These are phyloP conservation scores for Colletotrichum agaves DNA, from an alignment of 2,329 filamentous ascomycete species.

Conservation along the genomic window DNA sequence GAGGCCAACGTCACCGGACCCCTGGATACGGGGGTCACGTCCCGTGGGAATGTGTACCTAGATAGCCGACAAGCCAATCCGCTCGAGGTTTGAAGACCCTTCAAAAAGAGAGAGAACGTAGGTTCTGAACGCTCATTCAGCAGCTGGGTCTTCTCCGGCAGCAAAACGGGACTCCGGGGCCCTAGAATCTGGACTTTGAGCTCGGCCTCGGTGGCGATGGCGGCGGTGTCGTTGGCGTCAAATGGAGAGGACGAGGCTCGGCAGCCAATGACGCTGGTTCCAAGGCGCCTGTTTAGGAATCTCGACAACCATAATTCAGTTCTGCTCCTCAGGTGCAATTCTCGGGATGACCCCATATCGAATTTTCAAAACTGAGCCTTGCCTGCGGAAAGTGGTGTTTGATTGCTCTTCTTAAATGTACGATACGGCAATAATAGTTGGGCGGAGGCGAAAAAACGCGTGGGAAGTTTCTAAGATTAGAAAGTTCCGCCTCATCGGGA, in stretches of 20 bases:
- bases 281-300: neutral
- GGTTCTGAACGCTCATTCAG: slow-evolving; percentile 10
- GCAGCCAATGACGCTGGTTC: slow-evolving; percentile 4
- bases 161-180: slow-evolving; percentile 5
- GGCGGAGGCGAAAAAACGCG: neutral
- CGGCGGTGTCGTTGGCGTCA: slow-evolving; percentile 3
- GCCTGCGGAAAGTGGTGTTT: slow-evolving; percentile 14
- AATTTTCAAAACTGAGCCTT: slow-evolving; percentile 6
- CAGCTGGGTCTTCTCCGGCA: slow-evolving; percentile 14
- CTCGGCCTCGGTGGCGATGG: slow-evolving; percentile 30
- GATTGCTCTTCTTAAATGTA: neutral
- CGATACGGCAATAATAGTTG: neutral
- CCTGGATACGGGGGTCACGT: neutral
- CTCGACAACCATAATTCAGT: slow-evolving; percentile 13
- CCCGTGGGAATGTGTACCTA: neutral
- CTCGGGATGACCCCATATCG: slow-evolving; percentile 17
- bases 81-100: neutral
- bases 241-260: neutral
- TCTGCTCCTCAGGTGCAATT: no score
- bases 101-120: neutral
- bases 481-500: slow-evolving; percentile 7
- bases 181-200: slow-evolving; percentile 12
- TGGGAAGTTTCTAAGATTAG: slow-evolving; percentile 31
- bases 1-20: neutral
- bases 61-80: neutral